Evolutionary conservation across 2,329 filamentous ascomycete species (phyloP), one percentile per base, ranked within the genome.

Genomic region (Aureobasidium sp.): DNA sequence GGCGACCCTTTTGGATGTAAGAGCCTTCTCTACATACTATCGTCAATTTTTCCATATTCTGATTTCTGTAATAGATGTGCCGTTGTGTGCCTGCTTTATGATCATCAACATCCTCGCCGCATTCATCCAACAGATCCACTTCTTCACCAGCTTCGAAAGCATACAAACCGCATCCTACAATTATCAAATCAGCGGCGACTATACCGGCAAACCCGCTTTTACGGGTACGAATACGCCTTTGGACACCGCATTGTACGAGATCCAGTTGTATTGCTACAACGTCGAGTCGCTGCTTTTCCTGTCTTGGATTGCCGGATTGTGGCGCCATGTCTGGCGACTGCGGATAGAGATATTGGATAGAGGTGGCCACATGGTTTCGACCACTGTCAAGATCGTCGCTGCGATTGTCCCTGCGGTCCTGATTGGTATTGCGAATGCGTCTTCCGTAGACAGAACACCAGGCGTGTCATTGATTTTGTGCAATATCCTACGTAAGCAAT

Each of bases 201-300:
- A 51, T n/a, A 41, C 37, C 24, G 37, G 48, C 7, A 32, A 51
- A 7, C 37, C 48, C 2, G 48, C 48, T 8, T 51, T 40, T 14
- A 51, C 48, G n/a, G 48, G 48, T 22, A 51, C 48, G 3, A 4
- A 41, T 19, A 40, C 37, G 12, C 37, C 48, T 2, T 14, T 51
- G 14, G 37, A 51, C 10, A 51, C 29, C 12, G 17, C 25, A 2
- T 21, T 51, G 2, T 51, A 51, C 16, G 48, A 51, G 21, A 51
- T 51, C 1, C 48, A 51, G 10, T 7, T 51, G 19, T 51, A 51
- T 25, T 51, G 48, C 48, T 51, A 51, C 27, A 51, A 51, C n/a
- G 48, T 51, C 8, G 35, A 40, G 25, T 51, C 48, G 14, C 12
- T 51, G n/a, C 19, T 51, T 14, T 51, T 51, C 21, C 27, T 51